A percentile compares a stretch with the other conserved stretches of the same genome.
These are phyloP conservation scores for Pseudonitzschia pungens DNA, from an alignment of 108 stramenopile species.

Conservation along the genomic window DNA sequence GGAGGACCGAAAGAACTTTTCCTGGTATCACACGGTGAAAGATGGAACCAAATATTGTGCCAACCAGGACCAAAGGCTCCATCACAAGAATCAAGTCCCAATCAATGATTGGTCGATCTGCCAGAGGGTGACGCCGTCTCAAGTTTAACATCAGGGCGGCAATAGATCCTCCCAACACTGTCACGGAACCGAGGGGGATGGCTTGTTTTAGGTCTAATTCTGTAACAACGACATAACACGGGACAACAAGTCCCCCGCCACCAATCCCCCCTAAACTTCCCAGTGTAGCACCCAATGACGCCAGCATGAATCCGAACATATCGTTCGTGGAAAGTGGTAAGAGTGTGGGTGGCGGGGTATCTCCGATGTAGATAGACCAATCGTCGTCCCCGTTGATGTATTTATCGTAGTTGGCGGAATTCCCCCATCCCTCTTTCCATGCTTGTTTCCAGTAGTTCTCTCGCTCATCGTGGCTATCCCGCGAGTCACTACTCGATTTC, in stretches of 20 bases:
- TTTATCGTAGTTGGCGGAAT: constrained; percentile 23
- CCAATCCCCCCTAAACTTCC: constrained; percentile 95
- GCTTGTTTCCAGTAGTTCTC: constrained; percentile 4
- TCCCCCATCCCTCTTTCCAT: constrained; percentile 20
- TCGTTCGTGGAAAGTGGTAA: constrained; percentile 61
- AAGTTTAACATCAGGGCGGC: constrained; percentile 84
- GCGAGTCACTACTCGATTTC: constrained; percentile 13
- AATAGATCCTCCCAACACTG: constrained; percentile 89
- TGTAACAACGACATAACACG: constrained; percentile 90
- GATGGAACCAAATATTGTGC: constrained; percentile 88
- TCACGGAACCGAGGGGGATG: constrained; percentile 90
- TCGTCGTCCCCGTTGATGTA: constrained; percentile 35
- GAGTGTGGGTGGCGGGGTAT: constrained; percentile 27
- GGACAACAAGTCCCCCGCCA: constrained; percentile 84
- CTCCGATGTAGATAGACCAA: constrained; percentile 29
- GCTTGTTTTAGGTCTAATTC: constrained; percentile 84
- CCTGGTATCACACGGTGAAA: constrained; percentile 86
- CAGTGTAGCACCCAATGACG: constrained; percentile 83
- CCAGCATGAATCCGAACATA: constrained; percentile 67
- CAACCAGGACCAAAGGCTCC: constrained; percentile 93
- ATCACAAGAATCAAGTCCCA: constrained; percentile 97
- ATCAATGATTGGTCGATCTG: constrained; percentile 89
- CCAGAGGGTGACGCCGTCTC: constrained; percentile 84
- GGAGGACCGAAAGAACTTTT: constrained; percentile 71
- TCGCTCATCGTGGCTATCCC: constrained; percentile 24